phyloP scores from a whole-genome alignment of 352 stramenopile genomes.

The Blastocystis sp. region DNA sequence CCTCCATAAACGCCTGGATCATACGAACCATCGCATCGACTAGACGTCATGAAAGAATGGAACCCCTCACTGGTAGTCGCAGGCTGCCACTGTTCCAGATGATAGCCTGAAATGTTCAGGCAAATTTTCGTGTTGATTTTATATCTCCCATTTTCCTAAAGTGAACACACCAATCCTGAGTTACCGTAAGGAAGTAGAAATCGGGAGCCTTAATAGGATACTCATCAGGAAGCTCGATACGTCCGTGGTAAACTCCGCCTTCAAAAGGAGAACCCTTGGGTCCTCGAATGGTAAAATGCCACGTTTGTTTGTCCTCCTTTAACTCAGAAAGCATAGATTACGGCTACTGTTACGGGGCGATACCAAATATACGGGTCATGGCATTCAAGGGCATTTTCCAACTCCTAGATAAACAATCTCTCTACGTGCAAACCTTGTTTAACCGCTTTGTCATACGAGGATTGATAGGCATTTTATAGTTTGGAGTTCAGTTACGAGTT shows the following conservation, averaged over 20 bases:
- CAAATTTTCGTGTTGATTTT: constrained; percentile 41
- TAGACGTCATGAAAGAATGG: background rate
- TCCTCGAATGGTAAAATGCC: constrained; percentile 61
- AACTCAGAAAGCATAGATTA: background rate
- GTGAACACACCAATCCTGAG: background rate
- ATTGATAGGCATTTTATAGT: background rate
- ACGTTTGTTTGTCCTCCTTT: constrained; percentile 60
- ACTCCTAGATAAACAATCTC: background rate
- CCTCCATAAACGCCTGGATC: constrained; percentile 42
- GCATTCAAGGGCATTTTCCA: constrained; percentile 8
- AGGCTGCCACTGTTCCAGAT: constrained; percentile 25
- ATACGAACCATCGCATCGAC: constrained; percentile 44
- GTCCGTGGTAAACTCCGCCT: constrained; percentile 60
- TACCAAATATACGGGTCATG: constrained; percentile 36
- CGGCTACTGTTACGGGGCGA: background rate
- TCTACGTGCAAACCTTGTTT: background rate
- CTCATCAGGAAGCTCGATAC: constrained; percentile 58
- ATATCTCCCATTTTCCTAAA: constrained; percentile 49
- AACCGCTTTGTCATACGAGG: background rate
- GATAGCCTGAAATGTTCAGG: constrained; percentile 43
- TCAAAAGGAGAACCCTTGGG: constrained; percentile 59
- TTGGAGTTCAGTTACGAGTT: background rate
- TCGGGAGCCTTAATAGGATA: constrained; percentile 45
- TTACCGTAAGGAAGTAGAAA: constrained; percentile 51
- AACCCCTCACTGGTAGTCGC: background rate